Conservation (phyloP, 1,284 basidiomycete genomes). For the Termitomyces sp. region DNA sequence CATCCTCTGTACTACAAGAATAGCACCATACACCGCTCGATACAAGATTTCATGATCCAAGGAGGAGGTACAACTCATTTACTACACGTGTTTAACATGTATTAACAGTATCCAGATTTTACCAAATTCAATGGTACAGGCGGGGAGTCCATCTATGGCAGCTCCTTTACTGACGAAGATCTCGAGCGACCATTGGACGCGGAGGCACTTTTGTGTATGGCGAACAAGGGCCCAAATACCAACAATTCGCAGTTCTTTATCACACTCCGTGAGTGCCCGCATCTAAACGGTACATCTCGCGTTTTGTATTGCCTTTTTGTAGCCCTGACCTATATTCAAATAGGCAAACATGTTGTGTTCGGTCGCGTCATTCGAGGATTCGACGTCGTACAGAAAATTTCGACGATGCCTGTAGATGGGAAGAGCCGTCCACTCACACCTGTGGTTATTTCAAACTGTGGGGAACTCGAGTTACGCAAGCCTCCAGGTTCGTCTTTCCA, state of each 20-base stretch:
- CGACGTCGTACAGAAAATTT: conserved; percentile 52
- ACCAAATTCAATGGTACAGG: conserved; percentile 77
- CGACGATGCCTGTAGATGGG: conserved; percentile 55
- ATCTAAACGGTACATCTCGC: conserved; percentile 50
- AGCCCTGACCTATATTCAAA: background rate
- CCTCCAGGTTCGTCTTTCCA: conserved; percentile 14
- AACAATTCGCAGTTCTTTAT: conserved; percentile 85
- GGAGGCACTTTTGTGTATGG: conserved; percentile 77
- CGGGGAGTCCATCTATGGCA: conserved; percentile 81
- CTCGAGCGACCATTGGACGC: conserved; percentile 60
- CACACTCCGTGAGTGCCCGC: conserved; percentile 67
- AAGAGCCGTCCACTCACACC: conserved; percentile 68
- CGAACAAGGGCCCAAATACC: conserved; percentile 76
- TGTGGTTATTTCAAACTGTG: conserved; percentile 76
- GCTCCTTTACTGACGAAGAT: conserved; percentile 74
- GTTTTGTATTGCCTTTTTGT: background rate
- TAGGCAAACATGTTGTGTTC: conserved; percentile 78
- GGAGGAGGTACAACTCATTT: conserved; percentile 52
- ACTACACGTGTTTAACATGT: background rate
- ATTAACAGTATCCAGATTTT: conserved; percentile 43
- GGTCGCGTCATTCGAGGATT: conserved; percentile 61
- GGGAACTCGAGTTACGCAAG: conserved; percentile 74
- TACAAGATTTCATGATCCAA: conserved; percentile 86
- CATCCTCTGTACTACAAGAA: conserved; percentile 80
- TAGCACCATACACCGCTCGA: conserved; percentile 74